These are phyloP conservation scores for Corymbia citriodora DNA, from an alignment of 441 rosid species.

Conservation along the genomic window DNA sequence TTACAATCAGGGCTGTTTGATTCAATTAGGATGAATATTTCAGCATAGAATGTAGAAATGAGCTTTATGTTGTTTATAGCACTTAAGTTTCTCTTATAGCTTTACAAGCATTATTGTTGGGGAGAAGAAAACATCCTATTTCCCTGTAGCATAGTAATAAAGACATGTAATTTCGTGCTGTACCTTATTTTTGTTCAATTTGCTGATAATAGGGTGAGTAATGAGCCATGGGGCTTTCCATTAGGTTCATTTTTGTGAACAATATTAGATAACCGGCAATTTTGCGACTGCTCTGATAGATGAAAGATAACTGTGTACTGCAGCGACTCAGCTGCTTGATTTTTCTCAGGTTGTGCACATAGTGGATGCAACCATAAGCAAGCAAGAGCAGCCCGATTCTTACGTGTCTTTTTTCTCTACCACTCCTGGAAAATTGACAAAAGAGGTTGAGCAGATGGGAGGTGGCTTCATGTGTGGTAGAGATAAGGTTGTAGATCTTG, in stretches of 20 bases:
- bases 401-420: slow-evolving; percentile 64
- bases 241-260: background rate
- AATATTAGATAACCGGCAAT: background rate
- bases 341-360: slow-evolving; percentile 81
- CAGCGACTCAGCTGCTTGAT: background rate
- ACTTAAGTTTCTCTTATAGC: background rate
- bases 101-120: background rate
- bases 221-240: background rate
- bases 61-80: background rate
- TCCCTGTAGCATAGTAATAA: background rate
- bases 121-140: background rate
- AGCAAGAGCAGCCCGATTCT: slow-evolving; percentile 42
- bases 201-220: background rate
- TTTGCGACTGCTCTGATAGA: background rate
- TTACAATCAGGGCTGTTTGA: background rate
- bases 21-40: background rate
- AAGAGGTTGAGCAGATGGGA: slow-evolving; percentile 58
- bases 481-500: slow-evolving; percentile 64
- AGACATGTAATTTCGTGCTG: background rate
- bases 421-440: slow-evolving; percentile 80
- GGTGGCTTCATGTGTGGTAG: slow-evolving; percentile 78
- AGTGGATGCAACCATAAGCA: slow-evolving; percentile 59
- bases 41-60: background rate
- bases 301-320: background rate
- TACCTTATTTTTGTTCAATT: background rate